Percentiles rank a stretch among this genome's conserved stretches.
phyloP scores from a whole-genome alignment of 164 flowering plant species.

The Aristolochia contorta region DNA sequence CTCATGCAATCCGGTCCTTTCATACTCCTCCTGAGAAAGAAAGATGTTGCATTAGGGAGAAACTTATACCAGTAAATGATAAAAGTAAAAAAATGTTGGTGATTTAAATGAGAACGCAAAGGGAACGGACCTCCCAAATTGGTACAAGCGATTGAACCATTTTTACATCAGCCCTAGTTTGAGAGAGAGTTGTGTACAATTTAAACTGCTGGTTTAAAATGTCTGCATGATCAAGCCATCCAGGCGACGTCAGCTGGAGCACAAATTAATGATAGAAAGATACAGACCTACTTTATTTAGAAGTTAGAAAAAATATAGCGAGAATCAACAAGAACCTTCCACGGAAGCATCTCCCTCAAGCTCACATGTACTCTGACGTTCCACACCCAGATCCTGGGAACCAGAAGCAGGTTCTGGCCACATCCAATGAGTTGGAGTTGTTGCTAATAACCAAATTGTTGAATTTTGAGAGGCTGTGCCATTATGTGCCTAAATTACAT shows the following conservation, averaged over 20 bases:
- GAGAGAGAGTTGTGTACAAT: conserved; percentile 66
- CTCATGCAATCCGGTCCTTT: conserved; percentile 57
- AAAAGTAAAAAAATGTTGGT: conserved; percentile 1
- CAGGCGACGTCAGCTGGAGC: conserved; percentile 1
- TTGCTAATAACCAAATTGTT: conserved; percentile 67
- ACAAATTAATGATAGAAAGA: not conserved
- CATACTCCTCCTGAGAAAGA: conserved; percentile 68
- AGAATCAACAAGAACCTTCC: conserved; percentile 44
- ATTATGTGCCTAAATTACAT: conserved; percentile 50
- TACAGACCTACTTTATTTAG: not conserved
- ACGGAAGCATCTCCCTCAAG: conserved; percentile 87
- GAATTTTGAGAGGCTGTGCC: conserved; percentile 15
- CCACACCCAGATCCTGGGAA: conserved; percentile 16
- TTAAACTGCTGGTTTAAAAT: conserved; percentile 73
- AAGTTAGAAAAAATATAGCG: not conserved
- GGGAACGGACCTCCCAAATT: conserved; percentile 87
- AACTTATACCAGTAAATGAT: too few species aligned
- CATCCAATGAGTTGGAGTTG: conserved; percentile 64
- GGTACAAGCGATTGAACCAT: conserved; percentile 97
- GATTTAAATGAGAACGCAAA: conserved; percentile 14
- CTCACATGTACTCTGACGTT: conserved; percentile 74
- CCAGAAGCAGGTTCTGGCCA: conserved; percentile 39
- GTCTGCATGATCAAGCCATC: conserved; percentile 36
- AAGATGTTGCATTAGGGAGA: conserved; percentile 1
- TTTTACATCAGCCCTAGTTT: conserved; percentile 62